Evolutionary conservation across 2,329 filamentous ascomycete genomes (phyloP).

Genomic region (Hypoxylon sp.): DNA sequence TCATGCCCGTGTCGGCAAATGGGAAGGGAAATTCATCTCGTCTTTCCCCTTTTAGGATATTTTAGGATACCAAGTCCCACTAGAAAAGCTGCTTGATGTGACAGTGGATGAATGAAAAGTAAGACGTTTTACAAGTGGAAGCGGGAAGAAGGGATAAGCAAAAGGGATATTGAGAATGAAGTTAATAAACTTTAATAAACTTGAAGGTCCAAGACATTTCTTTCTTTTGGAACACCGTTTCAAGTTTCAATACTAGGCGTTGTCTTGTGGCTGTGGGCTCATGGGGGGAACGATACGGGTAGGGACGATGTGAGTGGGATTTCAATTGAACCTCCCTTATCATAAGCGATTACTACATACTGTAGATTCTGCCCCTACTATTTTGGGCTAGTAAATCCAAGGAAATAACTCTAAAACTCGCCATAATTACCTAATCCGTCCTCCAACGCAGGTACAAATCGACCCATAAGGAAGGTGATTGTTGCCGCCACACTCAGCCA

Average conservation of each 20-base stretch:
- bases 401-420: slow-evolving; percentile 8
- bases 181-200: slow-evolving; percentile 15
- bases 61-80: slow-evolving; percentile 16
- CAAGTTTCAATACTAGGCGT: slow-evolving; percentile 4
- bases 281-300: not conserved
- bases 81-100: slow-evolving; percentile 28
- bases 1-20: slow-evolving; percentile 45
- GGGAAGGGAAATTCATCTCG: slow-evolving; percentile 9
- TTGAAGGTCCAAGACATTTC: not conserved
- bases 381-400: not conserved
- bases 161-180: slow-evolving; percentile 12
- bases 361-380: not conserved
- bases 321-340: not conserved
- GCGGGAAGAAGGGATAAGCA: not conserved
- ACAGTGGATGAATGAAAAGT: slow-evolving; percentile 13
- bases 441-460: slow-evolving; percentile 17
- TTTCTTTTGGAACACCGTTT: slow-evolving; percentile 13
- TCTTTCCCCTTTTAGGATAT: slow-evolving; percentile 13
- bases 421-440: slow-evolving; percentile 1
- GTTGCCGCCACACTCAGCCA: slow-evolving; percentile 32
- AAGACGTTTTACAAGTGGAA: not conserved
- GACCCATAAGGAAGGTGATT: not conserved
- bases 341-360: not conserved
- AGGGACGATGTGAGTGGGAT: not conserved
- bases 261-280: slow-evolving; percentile 4